Conservation (phyloP, 257 asterid species). For the Solanum arcanum region DNA sequence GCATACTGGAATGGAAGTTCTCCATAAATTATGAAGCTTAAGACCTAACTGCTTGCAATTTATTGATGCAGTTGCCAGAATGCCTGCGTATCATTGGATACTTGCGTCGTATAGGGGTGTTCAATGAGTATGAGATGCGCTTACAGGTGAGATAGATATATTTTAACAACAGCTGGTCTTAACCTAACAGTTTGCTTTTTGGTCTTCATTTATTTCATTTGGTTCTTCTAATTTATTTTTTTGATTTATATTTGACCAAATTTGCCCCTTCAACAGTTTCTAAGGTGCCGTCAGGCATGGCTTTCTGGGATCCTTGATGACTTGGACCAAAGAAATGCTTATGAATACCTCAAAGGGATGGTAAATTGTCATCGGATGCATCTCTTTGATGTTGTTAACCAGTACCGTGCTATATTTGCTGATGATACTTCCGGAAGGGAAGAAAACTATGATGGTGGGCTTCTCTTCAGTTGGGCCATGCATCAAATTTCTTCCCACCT, state of each 20-base stretch:
- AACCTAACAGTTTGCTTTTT: not conserved
- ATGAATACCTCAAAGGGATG: conserved; percentile 93
- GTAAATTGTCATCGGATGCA: conserved; percentile 79
- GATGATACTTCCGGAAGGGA: conserved; percentile 94
- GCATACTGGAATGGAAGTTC: not conserved
- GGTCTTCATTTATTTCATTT: not conserved
- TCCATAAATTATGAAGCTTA: not conserved
- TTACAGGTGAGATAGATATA: conserved; percentile 50
- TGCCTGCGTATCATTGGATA: conserved; percentile 95
- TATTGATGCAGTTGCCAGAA: conserved; percentile 71
- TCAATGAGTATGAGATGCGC: conserved; percentile 93
- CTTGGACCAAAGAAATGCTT: conserved; percentile 91
- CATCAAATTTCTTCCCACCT: conserved; percentile 86
- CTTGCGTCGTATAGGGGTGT: conserved; percentile 93
- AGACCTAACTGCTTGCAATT: not conserved
- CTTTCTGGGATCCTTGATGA: conserved; percentile 87
- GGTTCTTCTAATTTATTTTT: not conserved
- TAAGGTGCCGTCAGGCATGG: conserved; percentile 98
- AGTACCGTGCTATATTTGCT: conserved; percentile 90
- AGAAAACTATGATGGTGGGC: conserved; percentile 96
- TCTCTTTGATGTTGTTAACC: conserved; percentile 97
- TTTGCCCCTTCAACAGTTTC: conserved; percentile 38
- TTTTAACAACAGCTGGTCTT: not conserved
- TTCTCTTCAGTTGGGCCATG: conserved; percentile 98
- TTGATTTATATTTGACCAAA: not conserved